Evolutionary conservation across 331 rosid species (phyloP).

Genomic region (Erythrophleum ivorense): DNA sequence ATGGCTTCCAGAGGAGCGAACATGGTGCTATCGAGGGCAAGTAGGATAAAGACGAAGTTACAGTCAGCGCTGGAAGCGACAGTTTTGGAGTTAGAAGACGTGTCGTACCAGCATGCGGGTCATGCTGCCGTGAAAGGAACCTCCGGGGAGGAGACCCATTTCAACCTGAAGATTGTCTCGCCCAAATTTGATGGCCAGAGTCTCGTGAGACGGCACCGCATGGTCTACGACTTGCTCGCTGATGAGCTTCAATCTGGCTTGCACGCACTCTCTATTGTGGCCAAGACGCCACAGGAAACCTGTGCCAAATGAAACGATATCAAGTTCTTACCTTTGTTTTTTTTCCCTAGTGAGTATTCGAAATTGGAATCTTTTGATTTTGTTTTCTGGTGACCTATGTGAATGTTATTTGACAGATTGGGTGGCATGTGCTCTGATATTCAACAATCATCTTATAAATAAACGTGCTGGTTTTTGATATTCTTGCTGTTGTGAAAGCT

Average conservation of each 20-base stretch:
- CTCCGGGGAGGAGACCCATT: conserved; percentile 69
- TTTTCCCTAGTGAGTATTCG: not conserved
- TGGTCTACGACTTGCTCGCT: conserved; percentile 59
- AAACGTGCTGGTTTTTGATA: not conserved
- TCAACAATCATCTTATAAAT: not conserved
- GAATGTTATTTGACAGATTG: not conserved
- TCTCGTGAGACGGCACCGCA: conserved; percentile 66
- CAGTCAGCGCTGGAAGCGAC: conserved; percentile 75
- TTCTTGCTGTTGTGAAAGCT: not conserved
- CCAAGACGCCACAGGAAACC: conserved; percentile 60
- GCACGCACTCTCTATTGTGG: conserved; percentile 66
- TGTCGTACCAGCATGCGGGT: conserved; percentile 83
- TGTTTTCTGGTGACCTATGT: not conserved
- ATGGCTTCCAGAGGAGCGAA: conserved; percentile 56
- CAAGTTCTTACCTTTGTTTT: too few species aligned
- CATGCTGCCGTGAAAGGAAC: conserved; percentile 70
- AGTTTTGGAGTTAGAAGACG: conserved; percentile 78
- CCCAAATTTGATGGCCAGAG: conserved; percentile 75
- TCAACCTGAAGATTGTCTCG: conserved; percentile 75
- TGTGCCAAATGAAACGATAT: not conserved
- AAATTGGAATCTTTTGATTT: not conserved
- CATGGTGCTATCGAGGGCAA: conserved; percentile 55
- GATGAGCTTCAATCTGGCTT: conserved; percentile 69
- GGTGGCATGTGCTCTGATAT: not conserved
- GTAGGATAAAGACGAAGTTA: conserved; percentile 57